A percentile compares a stretch with the other conserved stretches of the same genome.
phyloP scores from a whole-genome alignment of 345 rosid genomes.

The Psidium friedrichsthalianum region DNA sequence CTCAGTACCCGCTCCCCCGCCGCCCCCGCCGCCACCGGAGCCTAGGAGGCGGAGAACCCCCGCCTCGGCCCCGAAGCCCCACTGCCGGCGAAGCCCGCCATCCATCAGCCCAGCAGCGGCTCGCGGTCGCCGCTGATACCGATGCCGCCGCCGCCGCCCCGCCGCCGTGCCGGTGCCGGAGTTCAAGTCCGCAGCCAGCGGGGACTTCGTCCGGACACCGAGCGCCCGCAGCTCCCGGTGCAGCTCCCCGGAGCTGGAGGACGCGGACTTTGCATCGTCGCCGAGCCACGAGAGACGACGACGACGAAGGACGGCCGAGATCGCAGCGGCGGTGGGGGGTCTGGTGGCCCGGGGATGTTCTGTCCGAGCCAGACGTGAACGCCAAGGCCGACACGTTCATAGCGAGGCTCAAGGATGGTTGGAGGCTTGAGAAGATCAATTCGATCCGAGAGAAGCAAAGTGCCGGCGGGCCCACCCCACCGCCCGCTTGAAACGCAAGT shows the following conservation, averaged over 20 bases:
- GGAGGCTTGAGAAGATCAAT: constrained; percentile 72
- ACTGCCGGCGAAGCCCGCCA: constrained; percentile 28
- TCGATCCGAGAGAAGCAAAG: constrained; percentile 40
- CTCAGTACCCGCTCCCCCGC: constrained; percentile 37
- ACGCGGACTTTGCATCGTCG: neutral
- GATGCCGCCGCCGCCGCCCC: constrained; percentile 57
- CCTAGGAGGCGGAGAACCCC: constrained; percentile 4
- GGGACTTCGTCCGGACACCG: constrained; percentile 41
- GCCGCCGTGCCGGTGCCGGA: constrained; percentile 49
- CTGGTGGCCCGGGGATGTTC: constrained; percentile 14
- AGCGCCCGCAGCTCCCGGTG: constrained; percentile 55
- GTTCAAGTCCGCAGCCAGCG: constrained; percentile 22
- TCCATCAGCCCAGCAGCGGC: constrained; percentile 11
- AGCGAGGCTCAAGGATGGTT: constrained; percentile 65
- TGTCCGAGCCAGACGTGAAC: constrained; percentile 86
- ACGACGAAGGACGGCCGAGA: neutral
- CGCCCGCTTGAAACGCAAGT: neutral
- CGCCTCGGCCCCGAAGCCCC: constrained; percentile 44
- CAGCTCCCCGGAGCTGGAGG: constrained; percentile 39
- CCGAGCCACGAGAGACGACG: neutral
- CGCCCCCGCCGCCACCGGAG: constrained; percentile 18
- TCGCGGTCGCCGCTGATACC: constrained; percentile 27
- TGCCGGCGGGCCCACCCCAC: constrained; percentile 8
- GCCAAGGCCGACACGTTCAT: constrained; percentile 72
- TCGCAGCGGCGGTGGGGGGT: neutral